A percentile compares a stretch with the other conserved stretches of the same genome.
Evolutionary conservation across 1,284 basidiomycete species (phyloP).

Genomic region (Leccinum griseonigrum): DNA sequence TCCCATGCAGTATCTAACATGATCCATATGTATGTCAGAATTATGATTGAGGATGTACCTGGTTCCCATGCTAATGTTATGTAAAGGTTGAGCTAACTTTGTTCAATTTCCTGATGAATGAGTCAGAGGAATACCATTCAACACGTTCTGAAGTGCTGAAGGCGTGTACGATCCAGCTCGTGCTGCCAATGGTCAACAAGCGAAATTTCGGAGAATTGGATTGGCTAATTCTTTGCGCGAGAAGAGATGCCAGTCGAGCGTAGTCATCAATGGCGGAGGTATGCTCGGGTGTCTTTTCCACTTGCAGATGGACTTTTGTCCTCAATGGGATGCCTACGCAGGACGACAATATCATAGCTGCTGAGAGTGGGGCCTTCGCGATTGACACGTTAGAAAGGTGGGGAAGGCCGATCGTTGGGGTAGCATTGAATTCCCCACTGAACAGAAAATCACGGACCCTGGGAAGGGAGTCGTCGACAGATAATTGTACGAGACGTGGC

Average conservation of each 20-base stretch:
- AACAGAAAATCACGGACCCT: accelerated
- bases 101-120: neutral
- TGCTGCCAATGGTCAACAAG: neutral
- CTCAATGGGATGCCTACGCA: neutral
- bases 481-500: neutral
- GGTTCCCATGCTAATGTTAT: neutral
- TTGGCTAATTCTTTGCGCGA: neutral
- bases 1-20: neutral
- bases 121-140: neutral
- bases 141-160: neutral
- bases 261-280: neutral
- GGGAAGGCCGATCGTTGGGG: neutral
- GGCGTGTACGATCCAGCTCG: neutral
- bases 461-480: neutral
- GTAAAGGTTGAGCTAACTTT: neutral
- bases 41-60: neutral
- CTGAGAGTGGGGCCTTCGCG: neutral
- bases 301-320: neutral
- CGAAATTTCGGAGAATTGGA: neutral
- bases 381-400: neutral
- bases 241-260: neutral
- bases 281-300: too few species aligned
- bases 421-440: neutral
- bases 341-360: neutral
- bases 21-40: neutral